Conservation (phyloP, 2,329 filamentous ascomycete genomes). For the Colletotrichum musicola region DNA sequence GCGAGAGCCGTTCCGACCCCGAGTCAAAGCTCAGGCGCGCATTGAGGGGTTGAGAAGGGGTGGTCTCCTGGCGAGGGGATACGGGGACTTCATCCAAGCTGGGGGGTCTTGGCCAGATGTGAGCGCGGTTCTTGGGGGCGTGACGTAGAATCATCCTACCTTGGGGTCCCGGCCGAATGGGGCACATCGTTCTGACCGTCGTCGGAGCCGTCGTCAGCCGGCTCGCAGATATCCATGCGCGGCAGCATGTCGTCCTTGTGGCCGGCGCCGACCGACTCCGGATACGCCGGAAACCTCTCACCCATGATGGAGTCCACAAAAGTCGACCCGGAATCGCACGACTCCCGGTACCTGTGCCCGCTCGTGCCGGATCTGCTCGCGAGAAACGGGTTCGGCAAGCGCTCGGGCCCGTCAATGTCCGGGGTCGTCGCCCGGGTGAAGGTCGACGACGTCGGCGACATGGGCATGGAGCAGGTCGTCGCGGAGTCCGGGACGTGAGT, state of each 20-base stretch:
- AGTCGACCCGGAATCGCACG: conserved; percentile 53
- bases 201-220: conserved; percentile 22
- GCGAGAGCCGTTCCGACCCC: conserved; percentile 35
- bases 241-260: conserved; percentile 46
- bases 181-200: conserved; percentile 17
- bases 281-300: conserved; percentile 35
- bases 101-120: conserved; percentile 8
- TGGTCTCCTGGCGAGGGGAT: background rate
- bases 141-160: conserved; percentile 5
- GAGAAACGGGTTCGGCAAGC: conserved; percentile 31
- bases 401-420: conserved; percentile 35
- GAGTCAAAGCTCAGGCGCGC: conserved; percentile 39
- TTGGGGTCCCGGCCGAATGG: conserved; percentile 30
- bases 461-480: conserved; percentile 50
- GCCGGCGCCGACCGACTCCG: conserved; percentile 16
- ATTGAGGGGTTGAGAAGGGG: conserved; percentile 22
- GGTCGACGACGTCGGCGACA: conserved; percentile 40
- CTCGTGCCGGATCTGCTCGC: conserved; percentile 17
- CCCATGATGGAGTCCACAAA: conserved; percentile 44
- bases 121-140: background rate
- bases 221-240: conserved; percentile 43
- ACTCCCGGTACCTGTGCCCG: conserved; percentile 39
- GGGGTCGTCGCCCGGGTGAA: conserved; percentile 40
- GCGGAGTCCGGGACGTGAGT: conserved; percentile 54
- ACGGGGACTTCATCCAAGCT: conserved; percentile 12